Conservation (phyloP, 495 filamentous ascomycete species). For the Sporormia fimetaria region DNA sequence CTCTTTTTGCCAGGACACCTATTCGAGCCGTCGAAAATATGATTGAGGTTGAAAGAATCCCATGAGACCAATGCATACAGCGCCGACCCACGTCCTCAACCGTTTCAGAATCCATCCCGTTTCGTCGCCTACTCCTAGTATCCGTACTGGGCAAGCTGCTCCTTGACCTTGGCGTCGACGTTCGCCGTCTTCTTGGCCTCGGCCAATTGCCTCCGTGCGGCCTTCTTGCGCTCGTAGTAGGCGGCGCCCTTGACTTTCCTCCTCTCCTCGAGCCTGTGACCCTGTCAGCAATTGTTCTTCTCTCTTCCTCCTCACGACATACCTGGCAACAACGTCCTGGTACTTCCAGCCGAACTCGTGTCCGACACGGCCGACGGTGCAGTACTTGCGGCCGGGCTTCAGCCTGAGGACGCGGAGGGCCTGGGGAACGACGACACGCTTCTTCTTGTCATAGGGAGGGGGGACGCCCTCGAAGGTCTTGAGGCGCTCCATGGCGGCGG, state of each 20-base stretch:
- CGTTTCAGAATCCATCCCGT: slow-evolving; percentile 6
- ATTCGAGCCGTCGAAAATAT: slow-evolving; percentile 16
- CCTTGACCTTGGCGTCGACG: slow-evolving; percentile 64
- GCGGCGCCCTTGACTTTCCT: slow-evolving; percentile 97
- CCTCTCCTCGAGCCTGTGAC: slow-evolving; percentile 94
- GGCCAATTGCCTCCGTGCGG: slow-evolving; percentile 70
- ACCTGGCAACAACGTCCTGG: slow-evolving; percentile 96
- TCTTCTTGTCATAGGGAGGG: slow-evolving; percentile 98
- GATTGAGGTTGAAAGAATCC: slow-evolving; percentile 18
- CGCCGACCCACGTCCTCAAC: slow-evolving; percentile 17
- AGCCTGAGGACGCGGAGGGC: slow-evolving; percentile 86
- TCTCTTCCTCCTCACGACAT: too few relatives aligned
- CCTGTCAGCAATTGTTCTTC: too few relatives aligned
- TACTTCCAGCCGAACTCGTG: slow-evolving; percentile 99
- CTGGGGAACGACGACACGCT: slow-evolving; percentile 98
- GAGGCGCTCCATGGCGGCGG: slow-evolving; percentile 89
- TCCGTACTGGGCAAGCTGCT: slow-evolving; percentile 58
- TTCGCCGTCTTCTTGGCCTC: slow-evolving; percentile 86
- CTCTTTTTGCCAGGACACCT: slow-evolving; percentile 21
- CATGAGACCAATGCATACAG: slow-evolving; percentile 21
- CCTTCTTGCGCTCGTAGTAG: slow-evolving; percentile 99
- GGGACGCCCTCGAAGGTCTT: slow-evolving; percentile 99
- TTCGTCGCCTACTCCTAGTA: slow-evolving; percentile 42
- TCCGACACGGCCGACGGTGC: slow-evolving; percentile 91
- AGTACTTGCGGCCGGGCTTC: slow-evolving; percentile 98